Conservation (phyloP, 176 grass and related monocot species). For the Oryza punctata region DNA sequence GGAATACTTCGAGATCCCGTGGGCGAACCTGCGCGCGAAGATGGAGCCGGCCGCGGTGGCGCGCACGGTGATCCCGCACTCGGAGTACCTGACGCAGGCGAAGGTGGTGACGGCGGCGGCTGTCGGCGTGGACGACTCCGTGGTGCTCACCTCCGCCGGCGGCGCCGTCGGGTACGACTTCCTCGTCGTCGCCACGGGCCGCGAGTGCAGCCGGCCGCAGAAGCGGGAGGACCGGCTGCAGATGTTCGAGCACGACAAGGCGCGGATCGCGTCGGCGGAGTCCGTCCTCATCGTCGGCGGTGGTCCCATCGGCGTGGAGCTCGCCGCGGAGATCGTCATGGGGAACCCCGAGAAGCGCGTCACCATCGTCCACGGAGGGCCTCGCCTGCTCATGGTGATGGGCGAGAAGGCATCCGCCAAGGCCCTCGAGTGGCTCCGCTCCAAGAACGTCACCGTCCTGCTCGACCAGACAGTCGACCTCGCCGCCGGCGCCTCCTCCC, state of each 20-base stretch:
- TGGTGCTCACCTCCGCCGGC: slow-evolving; percentile 53
- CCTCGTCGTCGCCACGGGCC: slow-evolving; percentile 72
- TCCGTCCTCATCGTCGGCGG: slow-evolving; percentile 66
- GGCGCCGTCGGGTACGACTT: slow-evolving; percentile 59
- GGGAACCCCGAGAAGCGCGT: slow-evolving; percentile 57
- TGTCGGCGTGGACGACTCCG: slow-evolving; percentile 53
- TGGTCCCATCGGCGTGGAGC: slow-evolving; percentile 68
- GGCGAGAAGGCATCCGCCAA: slow-evolving; percentile 47
- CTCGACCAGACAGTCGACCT: slow-evolving; percentile 65
- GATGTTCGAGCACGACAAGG: slow-evolving; percentile 56
- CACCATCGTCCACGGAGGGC: slow-evolving; percentile 59
- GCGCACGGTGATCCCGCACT: slow-evolving; percentile 61
- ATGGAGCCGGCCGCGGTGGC: slow-evolving; percentile 51
- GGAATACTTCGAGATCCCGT: slow-evolving; percentile 82
- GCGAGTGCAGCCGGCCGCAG: slow-evolving; percentile 12
- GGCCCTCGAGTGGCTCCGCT: slow-evolving; percentile 69
- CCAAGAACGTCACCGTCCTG: slow-evolving; percentile 66
- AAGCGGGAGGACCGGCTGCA: slow-evolving; percentile 40
- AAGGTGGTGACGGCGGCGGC: slow-evolving; percentile 48
- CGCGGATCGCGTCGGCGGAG: slow-evolving; percentile 37
- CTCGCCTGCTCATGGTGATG: slow-evolving; percentile 58
- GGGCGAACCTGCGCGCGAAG: slow-evolving; percentile 77
- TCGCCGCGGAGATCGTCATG: slow-evolving; percentile 62
- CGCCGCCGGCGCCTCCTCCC: background rate
- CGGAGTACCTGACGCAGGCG: slow-evolving; percentile 58